A percentile compares a stretch with the other conserved stretches of the same genome.
Evolutionary conservation across 306 rosid genomes (phyloP).

Genomic region (Rosa rugosa): DNA sequence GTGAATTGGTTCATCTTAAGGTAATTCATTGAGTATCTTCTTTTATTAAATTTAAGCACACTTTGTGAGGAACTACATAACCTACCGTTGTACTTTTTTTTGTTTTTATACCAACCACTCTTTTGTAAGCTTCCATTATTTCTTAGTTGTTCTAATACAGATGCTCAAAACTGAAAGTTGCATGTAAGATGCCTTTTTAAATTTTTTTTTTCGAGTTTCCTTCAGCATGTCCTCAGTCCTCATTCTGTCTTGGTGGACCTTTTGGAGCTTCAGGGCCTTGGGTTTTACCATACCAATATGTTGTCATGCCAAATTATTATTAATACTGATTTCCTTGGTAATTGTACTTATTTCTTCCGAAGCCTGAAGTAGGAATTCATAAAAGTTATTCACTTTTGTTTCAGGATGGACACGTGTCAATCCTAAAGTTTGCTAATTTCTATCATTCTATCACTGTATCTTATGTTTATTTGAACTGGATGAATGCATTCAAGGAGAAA

Average conservation of each 20-base stretch:
- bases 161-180: too few species aligned
- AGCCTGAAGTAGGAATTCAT: constrained; percentile 6
- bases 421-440: constrained; percentile 57
- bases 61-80: background rate
- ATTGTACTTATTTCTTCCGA: background rate
- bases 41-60: background rate
- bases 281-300: background rate
- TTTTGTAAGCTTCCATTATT: background rate
- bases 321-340: background rate
- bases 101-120: background rate
- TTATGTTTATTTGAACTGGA: too few species aligned
- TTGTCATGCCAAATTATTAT: background rate
- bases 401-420: constrained; percentile 87
- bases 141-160: background rate
- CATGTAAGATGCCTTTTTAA: background rate
- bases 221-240: background rate
- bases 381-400: constrained; percentile 7
- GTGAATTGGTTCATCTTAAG: constrained; percentile 96
- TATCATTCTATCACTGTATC: too few species aligned
- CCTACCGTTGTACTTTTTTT: background rate
- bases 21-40: constrained; percentile 34
- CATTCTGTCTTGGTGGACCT: background rate
- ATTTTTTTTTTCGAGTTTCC: background rate
- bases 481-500: too few species aligned
- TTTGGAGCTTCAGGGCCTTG: background rate